Conservation (phyloP, 2,329 filamentous ascomycete species). For the Salinomyces thailandicus region DNA sequence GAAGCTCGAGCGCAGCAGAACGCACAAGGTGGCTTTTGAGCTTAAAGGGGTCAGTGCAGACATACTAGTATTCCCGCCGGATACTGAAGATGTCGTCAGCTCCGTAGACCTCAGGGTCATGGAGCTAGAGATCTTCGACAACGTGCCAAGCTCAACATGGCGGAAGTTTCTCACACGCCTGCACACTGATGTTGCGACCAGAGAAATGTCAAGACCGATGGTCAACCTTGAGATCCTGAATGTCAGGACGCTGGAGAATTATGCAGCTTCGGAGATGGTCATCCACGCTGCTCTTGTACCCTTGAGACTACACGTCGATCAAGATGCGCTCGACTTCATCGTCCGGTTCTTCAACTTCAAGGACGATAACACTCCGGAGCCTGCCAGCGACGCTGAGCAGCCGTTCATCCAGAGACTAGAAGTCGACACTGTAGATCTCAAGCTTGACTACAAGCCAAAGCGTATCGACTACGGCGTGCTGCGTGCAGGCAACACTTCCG, state of each 20-base stretch:
- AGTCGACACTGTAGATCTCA: conserved; percentile 70
- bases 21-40: conserved; percentile 94
- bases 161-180: conserved; percentile 96
- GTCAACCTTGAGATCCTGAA: conserved; percentile 79
- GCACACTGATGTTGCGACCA: conserved; percentile 64
- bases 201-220: conserved; percentile 82
- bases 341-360: conserved; percentile 98
- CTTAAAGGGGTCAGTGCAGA: conserved; percentile 75
- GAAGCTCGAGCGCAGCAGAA: conserved; percentile 71
- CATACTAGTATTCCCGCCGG: conserved; percentile 66
- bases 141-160: conserved; percentile 92
- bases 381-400: conserved; percentile 37
- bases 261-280: conserved; percentile 83
- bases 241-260: conserved; percentile 71
- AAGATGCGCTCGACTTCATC: conserved; percentile 94
- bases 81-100: conserved; percentile 70
- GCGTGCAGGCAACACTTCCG: conserved; percentile 84
- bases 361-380: conserved; percentile 52
- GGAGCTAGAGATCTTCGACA: conserved; percentile 84
- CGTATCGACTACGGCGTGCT: conserved; percentile 91
- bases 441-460: conserved; percentile 95
- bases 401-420: conserved; percentile 80
- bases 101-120: conserved; percentile 74
- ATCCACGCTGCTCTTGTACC: conserved; percentile 60
- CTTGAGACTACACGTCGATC: conserved; percentile 84